These are phyloP conservation scores for Pleurotus tuber-regium DNA, from an alignment of 768 basidiomycete genomes.

Conservation along the genomic window DNA sequence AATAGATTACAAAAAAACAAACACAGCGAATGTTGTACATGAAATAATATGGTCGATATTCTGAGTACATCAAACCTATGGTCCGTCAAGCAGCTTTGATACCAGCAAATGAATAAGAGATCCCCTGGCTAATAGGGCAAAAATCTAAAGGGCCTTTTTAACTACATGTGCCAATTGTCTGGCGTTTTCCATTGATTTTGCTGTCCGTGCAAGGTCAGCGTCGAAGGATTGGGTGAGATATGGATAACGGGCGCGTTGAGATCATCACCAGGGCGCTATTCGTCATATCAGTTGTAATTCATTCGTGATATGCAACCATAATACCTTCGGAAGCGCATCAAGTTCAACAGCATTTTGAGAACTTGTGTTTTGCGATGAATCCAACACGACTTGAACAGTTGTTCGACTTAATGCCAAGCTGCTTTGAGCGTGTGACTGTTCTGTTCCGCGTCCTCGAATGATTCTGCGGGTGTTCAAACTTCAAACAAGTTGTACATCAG, in stretches of 20 bases:
- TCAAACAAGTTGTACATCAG: slow-evolving; percentile 13
- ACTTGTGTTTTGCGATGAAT: background rate
- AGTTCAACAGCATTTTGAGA: background rate
- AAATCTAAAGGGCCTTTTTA: background rate
- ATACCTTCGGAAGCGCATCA: background rate
- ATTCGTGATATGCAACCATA: too few relatives aligned
- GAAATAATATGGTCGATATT: too few relatives aligned
- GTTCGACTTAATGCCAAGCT: background rate
- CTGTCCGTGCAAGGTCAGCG: background rate
- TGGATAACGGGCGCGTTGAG: background rate
- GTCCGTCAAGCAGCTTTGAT: too few relatives aligned
- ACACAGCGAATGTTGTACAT: too few relatives aligned
- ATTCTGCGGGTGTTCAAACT: slow-evolving; percentile 58
- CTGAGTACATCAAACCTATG: too few relatives aligned
- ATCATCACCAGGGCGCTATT: too few relatives aligned
- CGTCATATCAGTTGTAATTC: too few relatives aligned
- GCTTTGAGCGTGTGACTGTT: slow-evolving; percentile 16
- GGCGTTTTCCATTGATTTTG: background rate
- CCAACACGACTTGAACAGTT: background rate
- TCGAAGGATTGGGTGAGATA: background rate
- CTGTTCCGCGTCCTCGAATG: slow-evolving; percentile 50
- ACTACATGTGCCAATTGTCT: background rate
- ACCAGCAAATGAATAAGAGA: too few relatives aligned
- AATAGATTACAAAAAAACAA: too few relatives aligned
- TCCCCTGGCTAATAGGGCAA: too few relatives aligned